phyloP scores from a whole-genome alignment of 805 yeast species.

The Saccharomyces cerevisiae region DNA sequence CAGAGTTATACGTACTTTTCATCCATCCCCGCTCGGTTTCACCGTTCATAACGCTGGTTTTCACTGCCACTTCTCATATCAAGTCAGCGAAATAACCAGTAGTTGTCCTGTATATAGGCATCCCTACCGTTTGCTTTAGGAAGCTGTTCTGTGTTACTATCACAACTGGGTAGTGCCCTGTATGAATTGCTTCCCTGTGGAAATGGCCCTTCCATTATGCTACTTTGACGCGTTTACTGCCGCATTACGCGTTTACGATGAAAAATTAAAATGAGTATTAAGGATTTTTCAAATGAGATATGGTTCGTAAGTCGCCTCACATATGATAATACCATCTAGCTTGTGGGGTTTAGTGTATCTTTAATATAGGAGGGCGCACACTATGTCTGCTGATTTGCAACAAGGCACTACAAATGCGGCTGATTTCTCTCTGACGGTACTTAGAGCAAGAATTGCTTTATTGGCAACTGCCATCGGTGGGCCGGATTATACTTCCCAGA shows the following conservation, averaged over 20 bases:
- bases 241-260: not conserved
- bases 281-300: not conserved
- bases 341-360: not conserved
- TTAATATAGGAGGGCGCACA: not conserved
- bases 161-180: too few species aligned
- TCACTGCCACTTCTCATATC: not conserved
- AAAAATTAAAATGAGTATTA: not conserved
- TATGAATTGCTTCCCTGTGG: not conserved
- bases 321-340: not conserved
- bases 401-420: not conserved
- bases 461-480: slow-evolving; percentile 90
- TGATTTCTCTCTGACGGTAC: slow-evolving; percentile 16
- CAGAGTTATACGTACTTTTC: not conserved
- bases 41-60: not conserved
- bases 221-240: not conserved
- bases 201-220: not conserved
- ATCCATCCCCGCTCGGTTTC: not conserved
- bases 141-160: not conserved
- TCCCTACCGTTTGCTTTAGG: not conserved
- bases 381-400: not conserved
- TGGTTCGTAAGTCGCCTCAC: not conserved
- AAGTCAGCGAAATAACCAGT: not conserved
- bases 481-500: slow-evolving; percentile 52
- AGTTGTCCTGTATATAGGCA: not conserved
- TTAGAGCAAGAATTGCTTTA: slow-evolving; percentile 68